Conservation (phyloP, 73 alveolate species). For the Paramecium caudatum region DNA sequence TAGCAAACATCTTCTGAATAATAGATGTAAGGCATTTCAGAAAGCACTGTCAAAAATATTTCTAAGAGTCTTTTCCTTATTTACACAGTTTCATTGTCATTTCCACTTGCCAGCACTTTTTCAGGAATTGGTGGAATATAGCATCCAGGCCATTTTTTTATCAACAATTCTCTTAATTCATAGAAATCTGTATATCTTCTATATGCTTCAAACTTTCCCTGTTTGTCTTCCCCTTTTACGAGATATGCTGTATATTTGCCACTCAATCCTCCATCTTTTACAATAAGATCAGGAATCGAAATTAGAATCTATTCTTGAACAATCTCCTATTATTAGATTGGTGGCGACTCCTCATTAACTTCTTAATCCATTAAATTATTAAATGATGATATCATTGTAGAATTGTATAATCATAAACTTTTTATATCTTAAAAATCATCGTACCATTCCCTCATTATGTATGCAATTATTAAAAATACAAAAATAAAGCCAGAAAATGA, state of each 20-base stretch:
- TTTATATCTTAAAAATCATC: too few relatives aligned
- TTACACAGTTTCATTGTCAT: slow-evolving; percentile 26
- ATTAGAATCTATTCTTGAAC: slow-evolving; percentile 5
- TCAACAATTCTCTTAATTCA: slow-evolving; percentile 86
- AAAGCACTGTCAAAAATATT: neutral
- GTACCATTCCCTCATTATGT: too few relatives aligned
- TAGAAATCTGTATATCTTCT: slow-evolving; percentile 94
- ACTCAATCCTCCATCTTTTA: slow-evolving; percentile 68
- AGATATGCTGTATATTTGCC: slow-evolving; percentile 68
- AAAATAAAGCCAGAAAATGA: too few relatives aligned
- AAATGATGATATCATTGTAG: too few relatives aligned
- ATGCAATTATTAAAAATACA: too few relatives aligned
- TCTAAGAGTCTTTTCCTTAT: slow-evolving; percentile 22
- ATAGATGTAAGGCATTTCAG: slow-evolving; percentile 41
- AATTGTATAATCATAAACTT: too few relatives aligned
- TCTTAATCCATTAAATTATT: too few relatives aligned
- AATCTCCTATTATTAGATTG: too few relatives aligned
- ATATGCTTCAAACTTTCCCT: slow-evolving; percentile 72
- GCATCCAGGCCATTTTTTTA: slow-evolving; percentile 94
- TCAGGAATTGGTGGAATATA: slow-evolving; percentile 94
- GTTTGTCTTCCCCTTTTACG: slow-evolving; percentile 70
- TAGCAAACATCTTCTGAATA: slow-evolving; percentile 27
- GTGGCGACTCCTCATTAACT: too few relatives aligned
- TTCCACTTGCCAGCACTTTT: slow-evolving; percentile 39
- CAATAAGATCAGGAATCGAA: slow-evolving; percentile 15